A percentile compares a stretch with the other conserved stretches of the same genome.
Evolutionary conservation across 768 basidiomycete species (phyloP).

Genomic region (Lactarius hengduanensis): DNA sequence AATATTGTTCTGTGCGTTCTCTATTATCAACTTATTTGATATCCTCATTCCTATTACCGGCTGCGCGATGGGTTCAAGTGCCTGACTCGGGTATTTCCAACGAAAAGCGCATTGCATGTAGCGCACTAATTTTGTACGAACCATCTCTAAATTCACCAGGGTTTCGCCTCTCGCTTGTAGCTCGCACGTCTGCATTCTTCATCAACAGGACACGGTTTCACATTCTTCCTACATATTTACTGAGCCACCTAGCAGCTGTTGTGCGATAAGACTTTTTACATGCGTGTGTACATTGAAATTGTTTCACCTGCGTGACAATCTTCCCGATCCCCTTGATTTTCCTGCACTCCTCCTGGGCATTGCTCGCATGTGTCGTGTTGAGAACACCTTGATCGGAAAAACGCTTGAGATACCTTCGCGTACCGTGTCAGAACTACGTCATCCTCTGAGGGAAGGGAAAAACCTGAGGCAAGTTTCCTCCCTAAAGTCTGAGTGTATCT

Average conservation of each 20-base stretch:
- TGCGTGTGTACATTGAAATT: background rate
- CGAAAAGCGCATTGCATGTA: constrained; percentile 18
- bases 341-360: constrained; percentile 26
- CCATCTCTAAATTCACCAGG: constrained; percentile 13
- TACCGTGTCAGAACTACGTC: background rate
- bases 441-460: background rate
- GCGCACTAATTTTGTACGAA: constrained; percentile 26
- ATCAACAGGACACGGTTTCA: constrained; percentile 8
- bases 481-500: constrained; percentile 73
- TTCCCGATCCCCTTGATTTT: constrained; percentile 28
- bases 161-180: constrained; percentile 21
- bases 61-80: constrained; percentile 5
- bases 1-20: background rate
- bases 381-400: constrained; percentile 25
- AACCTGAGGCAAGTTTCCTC: constrained; percentile 73
- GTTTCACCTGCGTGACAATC: constrained; percentile 28
- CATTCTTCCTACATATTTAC: constrained; percentile 9
- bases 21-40: constrained; percentile 21
- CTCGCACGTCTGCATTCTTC: constrained; percentile 18
- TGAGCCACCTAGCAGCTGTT: constrained; percentile 17
- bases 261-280: constrained; percentile 5
- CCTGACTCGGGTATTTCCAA: constrained; percentile 7
- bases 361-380: constrained; percentile 24
- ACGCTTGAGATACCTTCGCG: constrained; percentile 24
- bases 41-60: constrained; percentile 21